Evolutionary conservation across 2,329 filamentous ascomycete species (phyloP).

Genomic region (Scedosporium boydii): DNA sequence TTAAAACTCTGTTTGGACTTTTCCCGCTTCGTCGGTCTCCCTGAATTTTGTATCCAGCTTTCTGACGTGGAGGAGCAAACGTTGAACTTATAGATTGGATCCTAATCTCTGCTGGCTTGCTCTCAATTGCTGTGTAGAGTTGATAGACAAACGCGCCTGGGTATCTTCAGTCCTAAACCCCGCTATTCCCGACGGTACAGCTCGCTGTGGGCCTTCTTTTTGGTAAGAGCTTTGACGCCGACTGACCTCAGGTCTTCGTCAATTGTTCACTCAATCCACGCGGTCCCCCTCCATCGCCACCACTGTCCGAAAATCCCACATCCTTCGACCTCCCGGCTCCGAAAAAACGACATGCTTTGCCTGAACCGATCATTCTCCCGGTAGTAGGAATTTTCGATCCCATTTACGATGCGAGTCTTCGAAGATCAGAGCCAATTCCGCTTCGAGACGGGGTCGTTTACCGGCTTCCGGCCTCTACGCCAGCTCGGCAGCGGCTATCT

Average conservation of each 20-base stretch:
- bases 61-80: too few species aligned
- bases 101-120: neutral
- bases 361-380: neutral
- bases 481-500: slow-evolving; percentile 53
- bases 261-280: neutral
- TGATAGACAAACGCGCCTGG: neutral
- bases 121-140: neutral
- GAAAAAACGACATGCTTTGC: neutral
- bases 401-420: slow-evolving; percentile 9
- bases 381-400: neutral
- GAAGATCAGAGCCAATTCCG: slow-evolving; percentile 5
- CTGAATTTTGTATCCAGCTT: neutral
- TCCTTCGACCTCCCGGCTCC: neutral
- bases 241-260: too few species aligned
- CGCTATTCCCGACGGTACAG: neutral
- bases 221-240: too few species aligned
- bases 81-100: neutral
- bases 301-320: neutral
- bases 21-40: neutral
- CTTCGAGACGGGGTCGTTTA: slow-evolving; percentile 50
- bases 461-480: slow-evolving; percentile 42
- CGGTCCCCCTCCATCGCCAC: neutral
- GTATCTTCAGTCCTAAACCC: neutral
- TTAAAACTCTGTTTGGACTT: neutral
- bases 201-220: too few species aligned